Percentiles rank a stretch among this genome's conserved stretches.
These are phyloP conservation scores for Phytopythium mirpurense DNA, from an alignment of 352 stramenopile species.

Conservation along the genomic window DNA sequence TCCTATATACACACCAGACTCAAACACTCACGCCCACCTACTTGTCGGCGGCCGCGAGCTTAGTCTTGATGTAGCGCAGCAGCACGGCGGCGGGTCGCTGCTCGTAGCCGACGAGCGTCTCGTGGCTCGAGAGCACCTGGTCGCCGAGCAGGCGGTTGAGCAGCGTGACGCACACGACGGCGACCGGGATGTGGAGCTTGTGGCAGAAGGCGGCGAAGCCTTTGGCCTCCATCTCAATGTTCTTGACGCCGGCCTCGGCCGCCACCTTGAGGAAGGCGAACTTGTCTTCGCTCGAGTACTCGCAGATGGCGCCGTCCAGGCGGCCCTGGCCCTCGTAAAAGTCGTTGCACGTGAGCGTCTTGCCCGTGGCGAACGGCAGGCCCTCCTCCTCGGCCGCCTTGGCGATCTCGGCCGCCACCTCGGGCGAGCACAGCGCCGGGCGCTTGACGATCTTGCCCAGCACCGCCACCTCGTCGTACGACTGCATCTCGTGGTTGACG, in stretches of 20 bases:
- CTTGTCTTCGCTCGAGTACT: constrained; percentile 77
- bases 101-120: constrained; percentile 62
- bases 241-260: constrained; percentile 52
- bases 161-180: constrained; percentile 67
- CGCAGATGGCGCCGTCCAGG: constrained; percentile 77
- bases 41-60: constrained; percentile 12
- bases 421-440: constrained; percentile 47
- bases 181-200: constrained; percentile 73
- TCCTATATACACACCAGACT: too few species aligned
- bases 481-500: constrained; percentile 78
- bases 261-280: constrained; percentile 58
- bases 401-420: constrained; percentile 52
- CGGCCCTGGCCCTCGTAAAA: constrained; percentile 84
- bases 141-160: constrained; percentile 79
- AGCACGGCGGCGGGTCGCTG: constrained; percentile 49
- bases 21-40: not conserved
- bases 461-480: constrained; percentile 57
- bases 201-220: constrained; percentile 72
- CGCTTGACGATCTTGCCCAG: constrained; percentile 47
- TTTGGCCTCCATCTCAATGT: constrained; percentile 85
- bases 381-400: constrained; percentile 36
- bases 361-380: constrained; percentile 59
- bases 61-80: constrained; percentile 73
- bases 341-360: constrained; percentile 82
- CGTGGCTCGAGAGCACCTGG: constrained; percentile 54